Percentiles rank a stretch among this genome's conserved stretches.
phyloP scores from a whole-genome alignment of 768 basidiomycete genomes.

The Mycena indigotica region DNA sequence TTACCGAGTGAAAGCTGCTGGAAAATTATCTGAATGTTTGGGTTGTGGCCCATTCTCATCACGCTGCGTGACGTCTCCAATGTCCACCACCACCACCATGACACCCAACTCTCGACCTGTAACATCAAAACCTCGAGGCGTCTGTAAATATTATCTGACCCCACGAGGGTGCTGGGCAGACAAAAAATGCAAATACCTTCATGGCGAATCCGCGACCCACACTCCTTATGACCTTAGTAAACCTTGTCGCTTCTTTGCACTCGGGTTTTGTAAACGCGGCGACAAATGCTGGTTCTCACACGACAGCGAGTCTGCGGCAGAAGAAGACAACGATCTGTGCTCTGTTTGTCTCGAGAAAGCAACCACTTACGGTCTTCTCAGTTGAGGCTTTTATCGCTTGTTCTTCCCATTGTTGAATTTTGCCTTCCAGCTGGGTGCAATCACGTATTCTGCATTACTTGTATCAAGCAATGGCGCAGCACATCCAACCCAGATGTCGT shows the following conservation, averaged over 20 bases:
- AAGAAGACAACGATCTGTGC: conserved; percentile 56
- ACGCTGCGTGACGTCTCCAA: too few relatives aligned
- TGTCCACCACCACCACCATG: neutral
- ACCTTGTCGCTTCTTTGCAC: conserved; percentile 64
- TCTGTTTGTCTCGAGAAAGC: conserved; percentile 79
- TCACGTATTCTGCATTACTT: conserved; percentile 77
- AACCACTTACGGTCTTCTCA: conserved; percentile 64
- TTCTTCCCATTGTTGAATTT: neutral
- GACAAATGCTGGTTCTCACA: conserved; percentile 79
- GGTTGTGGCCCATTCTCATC: too few relatives aligned
- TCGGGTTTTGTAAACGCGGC: conserved; percentile 71
- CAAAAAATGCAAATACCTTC: conserved; percentile 75
- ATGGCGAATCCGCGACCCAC: conserved; percentile 44
- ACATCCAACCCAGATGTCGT: conserved; percentile 51
- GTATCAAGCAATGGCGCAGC: conserved; percentile 79
- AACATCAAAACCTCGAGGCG: conserved; percentile 71
- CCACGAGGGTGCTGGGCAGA: conserved; percentile 72
- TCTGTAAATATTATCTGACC: conserved; percentile 68
- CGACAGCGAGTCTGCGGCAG: conserved; percentile 28
- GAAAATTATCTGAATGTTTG: too few relatives aligned
- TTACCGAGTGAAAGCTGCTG: too few relatives aligned
- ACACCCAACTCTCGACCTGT: conserved; percentile 43
- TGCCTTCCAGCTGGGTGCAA: conserved; percentile 61
- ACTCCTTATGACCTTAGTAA: conserved; percentile 76
- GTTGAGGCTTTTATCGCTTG: too few relatives aligned